Percentiles rank a stretch among this genome's conserved stretches.
Conservation (phyloP, 305 asterid species). For the Fraxinus velutina region DNA sequence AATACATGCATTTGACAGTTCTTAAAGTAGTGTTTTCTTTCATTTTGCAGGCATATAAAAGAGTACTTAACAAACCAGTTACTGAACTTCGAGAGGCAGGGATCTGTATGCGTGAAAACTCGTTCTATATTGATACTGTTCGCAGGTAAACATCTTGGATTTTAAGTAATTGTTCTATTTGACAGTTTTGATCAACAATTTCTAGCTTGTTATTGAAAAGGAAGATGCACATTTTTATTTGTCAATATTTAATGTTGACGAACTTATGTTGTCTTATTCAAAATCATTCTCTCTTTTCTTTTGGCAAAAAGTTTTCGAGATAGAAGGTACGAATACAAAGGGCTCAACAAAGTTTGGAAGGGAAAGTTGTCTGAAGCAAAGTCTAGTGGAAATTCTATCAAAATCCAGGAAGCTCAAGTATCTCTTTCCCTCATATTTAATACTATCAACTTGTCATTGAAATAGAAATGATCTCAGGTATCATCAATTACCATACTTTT, state of each 20-base stretch:
- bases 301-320: constrained; percentile 76
- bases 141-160: constrained; percentile 64
- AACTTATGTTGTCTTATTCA: constrained; percentile 20
- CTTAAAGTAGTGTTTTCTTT: constrained; percentile 17
- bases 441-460: constrained; percentile 15
- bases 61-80: constrained; percentile 90
- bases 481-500: constrained; percentile 26
- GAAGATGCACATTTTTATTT: constrained; percentile 17
- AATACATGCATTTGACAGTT: constrained; percentile 21
- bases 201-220: neutral
- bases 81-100: constrained; percentile 97
- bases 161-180: constrained; percentile 16
- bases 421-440: constrained; percentile 24
- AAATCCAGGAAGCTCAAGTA: constrained; percentile 98
- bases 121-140: constrained; percentile 95
- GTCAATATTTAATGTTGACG: constrained; percentile 8
- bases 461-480: constrained; percentile 12
- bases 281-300: constrained; percentile 16
- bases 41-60: constrained; percentile 76
- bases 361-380: constrained; percentile 93
- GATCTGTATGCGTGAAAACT: constrained; percentile 98
- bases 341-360: constrained; percentile 96
- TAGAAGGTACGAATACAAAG: constrained; percentile 96
- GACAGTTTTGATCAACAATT: constrained; percentile 15
- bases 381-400: constrained; percentile 85